Evolutionary conservation across 768 basidiomycete species (phyloP), one percentile per base, ranked within the genome.

Genomic region (Leccinum barrowsii): DNA sequence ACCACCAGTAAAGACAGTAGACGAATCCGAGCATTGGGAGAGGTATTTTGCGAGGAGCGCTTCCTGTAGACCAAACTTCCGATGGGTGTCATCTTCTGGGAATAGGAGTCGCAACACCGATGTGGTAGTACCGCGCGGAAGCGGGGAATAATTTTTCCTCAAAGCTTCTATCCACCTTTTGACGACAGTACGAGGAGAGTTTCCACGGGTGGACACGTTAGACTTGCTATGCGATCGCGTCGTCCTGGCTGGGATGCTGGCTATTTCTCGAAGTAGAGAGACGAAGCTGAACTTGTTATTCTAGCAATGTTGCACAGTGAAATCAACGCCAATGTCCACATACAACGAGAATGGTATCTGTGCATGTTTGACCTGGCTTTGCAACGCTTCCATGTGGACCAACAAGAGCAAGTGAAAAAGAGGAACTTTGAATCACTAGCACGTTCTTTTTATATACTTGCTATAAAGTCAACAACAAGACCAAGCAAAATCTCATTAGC

Each of bases 51-150:
- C 78, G 19, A 95, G 77, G 34, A 73, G 78, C 13, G 76, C 73
- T 74, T 94, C 92, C 68, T 89, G 83, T 66, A 94, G 76, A 34
- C 84, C 83, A 64, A 87, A 95, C 69, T 84, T 84, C 22, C 94
- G 78, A 15, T 80, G 72, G 1, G 75, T 65, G 59, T 94, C 91
- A 57, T 92, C 85, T 59, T 94, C 86, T 0, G 94, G 93, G 67
- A 94, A 95, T n/a, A 96, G 74, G 5, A 94, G 72, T 7, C 85
- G 82, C 65, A 95, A 86, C 30, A 92, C 72, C 5, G 80, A 79
- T 13, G 78, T 76, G 8, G 85, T 83, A 0, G 84, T 85, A 4
- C 81, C 78, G 0, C 68, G 67, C 0, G 83, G 81, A 21, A 87
- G 70, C 13, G 84, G 82, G 12, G 72, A 67, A 65, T 78, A 83